Base-by-base conservation (phyloP, 768 basidiomycete genomes). In the Cystobasidium tubakii region DNA sequence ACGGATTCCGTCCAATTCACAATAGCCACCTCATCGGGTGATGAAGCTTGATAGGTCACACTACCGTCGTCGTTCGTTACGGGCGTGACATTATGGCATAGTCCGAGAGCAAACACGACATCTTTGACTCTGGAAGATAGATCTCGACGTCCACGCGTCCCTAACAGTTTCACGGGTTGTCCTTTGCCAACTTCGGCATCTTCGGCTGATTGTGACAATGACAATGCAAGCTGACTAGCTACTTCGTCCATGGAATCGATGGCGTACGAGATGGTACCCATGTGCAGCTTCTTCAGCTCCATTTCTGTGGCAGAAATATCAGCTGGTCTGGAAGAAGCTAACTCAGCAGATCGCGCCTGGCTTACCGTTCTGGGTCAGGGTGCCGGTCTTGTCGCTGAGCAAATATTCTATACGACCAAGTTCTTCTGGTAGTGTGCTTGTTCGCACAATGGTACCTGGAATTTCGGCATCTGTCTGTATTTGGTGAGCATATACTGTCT, bases 231-330 rank as follows among this genome's bases (percentile, higher is more conserved):
- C 77, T 98, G 92, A 83, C 91, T 91, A 0, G 89, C 86, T 27
- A 98, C 92, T 80, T 99, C 96, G 78, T 99, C 96, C 95, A 99
- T 98, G n/a, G 96, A 89, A 78, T 99, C 96, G 76, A 84, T 88
- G 0, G 91, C 94, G 79, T 94, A 99, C 0, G 92, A 94, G 86
- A 97, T 91, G 0, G 96, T 99, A 3, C 96, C 96, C 89, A 98
- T 91, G 79, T 98, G 96, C 33, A 99, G 84, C 81, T 96, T 99
- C 84, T 89, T 93, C 90, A 98, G 90, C 82, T 98, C 95, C 96
- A 99, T 99, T 81, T 97, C 95, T 97, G 81, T 2, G 1, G 4
- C n/a, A 1, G 46, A 9, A 50, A 4, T 0, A 34, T 10, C 2
- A 13, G 23, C 3, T 39, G 23, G 21, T 4, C 3, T 33, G 4